These are phyloP conservation scores for Stylonectria norvegica DNA, from an alignment of 2,329 filamentous ascomycete genomes.

Conservation along the genomic window DNA sequence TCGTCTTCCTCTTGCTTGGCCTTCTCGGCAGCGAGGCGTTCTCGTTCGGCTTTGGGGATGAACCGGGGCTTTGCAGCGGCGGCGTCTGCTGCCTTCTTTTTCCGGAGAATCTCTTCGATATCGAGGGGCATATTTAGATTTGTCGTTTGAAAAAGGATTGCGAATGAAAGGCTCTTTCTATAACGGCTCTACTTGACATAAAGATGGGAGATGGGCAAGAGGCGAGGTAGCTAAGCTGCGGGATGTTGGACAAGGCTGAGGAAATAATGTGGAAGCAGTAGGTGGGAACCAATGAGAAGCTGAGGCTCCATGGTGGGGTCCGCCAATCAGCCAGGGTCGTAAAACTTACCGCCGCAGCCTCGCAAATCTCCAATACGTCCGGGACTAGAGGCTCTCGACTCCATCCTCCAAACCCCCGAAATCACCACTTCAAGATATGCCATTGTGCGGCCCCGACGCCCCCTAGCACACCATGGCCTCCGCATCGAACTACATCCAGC, in stretches of 20 bases:
- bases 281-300: slow-evolving; percentile 15
- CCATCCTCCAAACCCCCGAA: slow-evolving; percentile 1
- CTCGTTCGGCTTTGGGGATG: slow-evolving; percentile 76
- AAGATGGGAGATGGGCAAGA: slow-evolving; percentile 9
- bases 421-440: slow-evolving; percentile 7
- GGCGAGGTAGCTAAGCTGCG: neutral
- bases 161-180: slow-evolving; percentile 3
- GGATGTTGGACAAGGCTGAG: slow-evolving; percentile 20
- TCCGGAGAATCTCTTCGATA: slow-evolving; percentile 78
- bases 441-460: slow-evolving; percentile 18
- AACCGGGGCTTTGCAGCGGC: slow-evolving; percentile 86
- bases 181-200: slow-evolving; percentile 1
- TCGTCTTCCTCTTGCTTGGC: slow-evolving; percentile 65
- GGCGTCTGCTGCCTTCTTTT: slow-evolving; percentile 82
- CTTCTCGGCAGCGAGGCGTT: slow-evolving; percentile 76
- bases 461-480: slow-evolving; percentile 33
- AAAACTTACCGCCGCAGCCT: slow-evolving; percentile 24
- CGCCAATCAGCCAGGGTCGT: slow-evolving; percentile 2
- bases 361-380: slow-evolving; percentile 10
- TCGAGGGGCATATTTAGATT: slow-evolving; percentile 53
- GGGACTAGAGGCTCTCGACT: too few species aligned
- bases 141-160: neutral
- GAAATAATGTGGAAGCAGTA: slow-evolving; percentile 3
- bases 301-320: slow-evolving; percentile 1
- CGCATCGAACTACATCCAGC: slow-evolving; percentile 44